Evolutionary conservation across 306 rosid genomes (phyloP).

Genomic region (Corylus heterophylla): DNA sequence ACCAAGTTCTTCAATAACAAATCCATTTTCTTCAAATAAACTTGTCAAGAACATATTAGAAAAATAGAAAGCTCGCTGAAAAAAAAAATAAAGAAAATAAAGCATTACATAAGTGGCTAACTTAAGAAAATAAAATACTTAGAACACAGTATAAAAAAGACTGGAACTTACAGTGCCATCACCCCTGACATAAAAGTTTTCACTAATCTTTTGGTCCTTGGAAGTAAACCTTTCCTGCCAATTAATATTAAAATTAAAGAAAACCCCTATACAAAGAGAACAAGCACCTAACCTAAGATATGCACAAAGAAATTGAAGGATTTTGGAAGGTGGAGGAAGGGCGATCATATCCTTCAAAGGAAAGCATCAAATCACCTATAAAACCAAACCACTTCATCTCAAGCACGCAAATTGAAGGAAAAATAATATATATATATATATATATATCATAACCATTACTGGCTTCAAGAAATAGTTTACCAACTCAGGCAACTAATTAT

Average conservation of each 20-base stretch:
- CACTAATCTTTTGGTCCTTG: constrained; percentile 90
- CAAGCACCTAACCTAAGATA: neutral
- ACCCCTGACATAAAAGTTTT: constrained; percentile 87
- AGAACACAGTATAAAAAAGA: constrained; percentile 10
- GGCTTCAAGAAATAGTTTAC: neutral
- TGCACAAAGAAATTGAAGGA: neutral
- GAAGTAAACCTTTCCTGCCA: constrained; percentile 74
- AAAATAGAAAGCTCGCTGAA: constrained; percentile 95
- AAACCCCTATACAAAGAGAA: constrained; percentile 17
- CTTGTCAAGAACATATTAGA: constrained; percentile 78
- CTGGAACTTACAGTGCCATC: constrained; percentile 87
- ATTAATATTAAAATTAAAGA: constrained; percentile 17
- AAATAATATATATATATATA: neutral
- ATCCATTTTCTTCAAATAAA: constrained; percentile 81
- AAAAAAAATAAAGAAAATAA: constrained; percentile 27
- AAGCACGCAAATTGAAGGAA: neutral
- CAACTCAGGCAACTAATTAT: neutral
- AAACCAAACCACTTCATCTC: constrained; percentile 9
- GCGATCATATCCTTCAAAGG: neutral
- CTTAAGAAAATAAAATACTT: constrained; percentile 1
- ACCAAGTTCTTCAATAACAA: constrained; percentile 58
- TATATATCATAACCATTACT: neutral
- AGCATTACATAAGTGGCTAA: constrained; percentile 19
- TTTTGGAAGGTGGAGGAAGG: neutral
- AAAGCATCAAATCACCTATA: constrained; percentile 15